Evolutionary conservation across 345 rosid species (phyloP).

Genomic region (Xanthoceras sorbifolium): DNA sequence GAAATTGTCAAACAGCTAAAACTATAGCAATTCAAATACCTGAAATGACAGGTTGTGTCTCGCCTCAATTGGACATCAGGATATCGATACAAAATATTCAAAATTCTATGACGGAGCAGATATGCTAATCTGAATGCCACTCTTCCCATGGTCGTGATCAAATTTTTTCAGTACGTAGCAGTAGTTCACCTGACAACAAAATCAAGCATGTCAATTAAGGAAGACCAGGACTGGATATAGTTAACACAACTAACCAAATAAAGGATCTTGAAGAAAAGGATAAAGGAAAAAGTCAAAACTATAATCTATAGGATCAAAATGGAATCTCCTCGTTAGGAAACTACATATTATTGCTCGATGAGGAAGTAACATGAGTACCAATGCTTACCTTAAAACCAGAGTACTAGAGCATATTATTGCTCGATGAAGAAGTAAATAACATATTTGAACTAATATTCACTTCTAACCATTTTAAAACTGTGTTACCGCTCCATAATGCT

Average conservation of each 20-base stretch:
- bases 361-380: not conserved
- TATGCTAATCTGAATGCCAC: conserved; percentile 60
- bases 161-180: conserved; percentile 61
- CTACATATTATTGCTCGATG: no score
- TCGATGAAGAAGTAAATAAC: not conserved
- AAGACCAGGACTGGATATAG: not conserved
- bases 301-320: not conserved
- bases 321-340: not conserved
- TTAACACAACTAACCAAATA: not conserved
- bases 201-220: conserved; percentile 23
- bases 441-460: not conserved
- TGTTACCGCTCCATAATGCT: not conserved
- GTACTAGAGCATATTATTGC: not conserved
- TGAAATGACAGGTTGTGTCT: conserved; percentile 13
- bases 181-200: conserved; percentile 62
- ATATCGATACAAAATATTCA: not conserved
- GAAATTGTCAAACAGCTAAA: not conserved
- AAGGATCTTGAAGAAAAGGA: not conserved
- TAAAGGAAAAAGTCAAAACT: not conserved
- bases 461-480: not conserved
- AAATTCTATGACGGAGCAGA: conserved; percentile 45
- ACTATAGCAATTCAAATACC: conserved; percentile 16
- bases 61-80: not conserved
- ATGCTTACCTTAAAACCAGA: not conserved
- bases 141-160: conserved; percentile 56